Evolutionary conservation across 345 rosid genomes (phyloP), one percentile per base, ranked within the genome.

Genomic region (Acer saccharum): DNA sequence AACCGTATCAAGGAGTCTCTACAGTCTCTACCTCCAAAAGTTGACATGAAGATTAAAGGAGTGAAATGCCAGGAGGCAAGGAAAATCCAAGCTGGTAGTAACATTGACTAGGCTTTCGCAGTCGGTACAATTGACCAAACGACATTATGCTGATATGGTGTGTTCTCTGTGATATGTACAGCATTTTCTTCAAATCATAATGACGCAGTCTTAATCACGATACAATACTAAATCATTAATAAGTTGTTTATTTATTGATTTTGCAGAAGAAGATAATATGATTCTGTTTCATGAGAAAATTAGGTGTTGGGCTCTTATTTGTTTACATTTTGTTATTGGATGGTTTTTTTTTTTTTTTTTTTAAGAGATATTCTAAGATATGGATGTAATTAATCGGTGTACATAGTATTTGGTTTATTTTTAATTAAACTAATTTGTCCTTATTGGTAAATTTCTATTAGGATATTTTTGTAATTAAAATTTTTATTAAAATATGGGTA

Each of bases 101-200:
- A 92, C 94, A 75, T 81, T 96, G 88, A 88, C 92, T 18, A 92
- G 98, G 78, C 63, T 91, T 73, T 85, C 97, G 77, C 85, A 91
- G 79, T 75, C 93, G 21, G 68, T 81, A 76, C 89, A 79, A 70
- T 87, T 91, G 69, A 74, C 84, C 20, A 96, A 87, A 88, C 87
- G 86, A 35, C 97, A 94, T 84, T 96, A 90, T 83, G 99, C 99
- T 81, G 97, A 94, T 76, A 87, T 96, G 97, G 99, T 96, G 80
- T 25, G 85, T 73, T 71, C 29, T 65, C 68, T 39, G 32, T 17
- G 62, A 41, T 54, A n/a, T 44, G 17, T 6, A 10, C 69, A 13
- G 0, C 32, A 20, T 29, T 84, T 69, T 75, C 77, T 66, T 68
- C 23, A 3, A 58, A 48, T 44, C 44, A n/a, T n/a, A n/a, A n/a